A percentile compares a stretch with the other conserved stretches of the same genome.
Conservation (phyloP, 2,329 filamentous ascomycete genomes). For the Lojkania enalia region DNA sequence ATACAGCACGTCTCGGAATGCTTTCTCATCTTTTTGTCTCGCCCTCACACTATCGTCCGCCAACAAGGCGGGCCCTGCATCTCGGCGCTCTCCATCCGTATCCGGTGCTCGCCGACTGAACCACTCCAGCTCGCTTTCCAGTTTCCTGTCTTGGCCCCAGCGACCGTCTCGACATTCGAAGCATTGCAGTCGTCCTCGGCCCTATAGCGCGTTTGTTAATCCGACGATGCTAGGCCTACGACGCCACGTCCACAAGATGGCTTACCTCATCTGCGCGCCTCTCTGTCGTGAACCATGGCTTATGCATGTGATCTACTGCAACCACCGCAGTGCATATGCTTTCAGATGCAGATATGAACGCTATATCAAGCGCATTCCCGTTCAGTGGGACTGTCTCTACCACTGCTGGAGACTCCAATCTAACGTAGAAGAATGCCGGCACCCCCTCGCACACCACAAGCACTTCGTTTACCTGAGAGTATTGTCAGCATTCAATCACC, state of each 20-base stretch:
- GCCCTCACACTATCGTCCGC: slow-evolving; percentile 24
- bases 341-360: slow-evolving; percentile 26
- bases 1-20: slow-evolving; percentile 52
- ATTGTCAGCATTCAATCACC: slow-evolving; percentile 17
- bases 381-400: slow-evolving; percentile 53
- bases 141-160: slow-evolving; percentile 27
- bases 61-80: slow-evolving; percentile 18
- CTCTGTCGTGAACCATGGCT: slow-evolving; percentile 53
- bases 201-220: slow-evolving; percentile 12
- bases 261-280: slow-evolving; percentile 38
- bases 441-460: slow-evolving; percentile 50
- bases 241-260: slow-evolving; percentile 3
- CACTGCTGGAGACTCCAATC: slow-evolving; percentile 48
- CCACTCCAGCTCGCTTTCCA: slow-evolving; percentile 21
- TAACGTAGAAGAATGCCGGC: slow-evolving; percentile 68
- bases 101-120: slow-evolving; percentile 17
- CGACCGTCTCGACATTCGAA: slow-evolving; percentile 26
- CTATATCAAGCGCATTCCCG: slow-evolving; percentile 68
- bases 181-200: slow-evolving; percentile 28
- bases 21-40: slow-evolving; percentile 37
- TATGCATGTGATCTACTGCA: slow-evolving; percentile 59
- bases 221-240: slow-evolving; percentile 13
- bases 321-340: slow-evolving; percentile 42
- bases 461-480: slow-evolving; percentile 27
- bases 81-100: not conserved